Evolutionary conservation across 2,329 filamentous ascomycete species (phyloP), one percentile per base, ranked within the genome.

Genomic region (Xylariaceae sp.): DNA sequence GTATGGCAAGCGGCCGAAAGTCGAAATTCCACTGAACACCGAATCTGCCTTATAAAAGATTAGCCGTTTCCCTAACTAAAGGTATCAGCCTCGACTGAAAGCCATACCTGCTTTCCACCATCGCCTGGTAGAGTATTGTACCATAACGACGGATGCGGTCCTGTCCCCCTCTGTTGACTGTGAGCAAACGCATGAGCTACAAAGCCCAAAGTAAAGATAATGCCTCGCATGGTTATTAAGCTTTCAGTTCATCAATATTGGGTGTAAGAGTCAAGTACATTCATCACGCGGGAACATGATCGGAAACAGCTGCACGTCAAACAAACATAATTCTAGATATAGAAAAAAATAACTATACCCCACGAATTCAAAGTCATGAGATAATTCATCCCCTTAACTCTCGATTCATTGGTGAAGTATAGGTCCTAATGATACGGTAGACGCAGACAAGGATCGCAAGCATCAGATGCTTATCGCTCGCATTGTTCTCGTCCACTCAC

Each of bases 11-110:
- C 88, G 83, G 11, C 88, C 89, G 64, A 94, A 94, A 7, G 89
- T 95, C 1, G 86, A 87, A 62, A 95, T 94, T 27, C 89, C 89
- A 1, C 87, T 92, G 71, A 94, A 95, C 50, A 94, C 88, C 0
- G 88, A 90, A 67, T 95, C 89, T 52, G 89, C 89, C 86, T 91
- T 53, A 22, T 11, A 32, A 15, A 11, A 12, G 6, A 33, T 12
- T 4, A 36, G 33, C 22, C 15, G 39, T 46, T 31, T 48, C 22
- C 15, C 31, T 12, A 11, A 12, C n/a, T n/a, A n/a, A n/a, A n/a
- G n/a, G n/a, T n/a, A n/a, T n/a, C n/a, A n/a, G n/a, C n/a, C n/a
- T n/a, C n/a, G n/a, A n/a, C n/a, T n/a, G n/a, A n/a, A 5, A 4
- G 14, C 30, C 72, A 43, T 62, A 88, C 87, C 76, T 94, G 88